phyloP scores from a whole-genome alignment of 1,139 yeast genomes.

The Oligophagozyma castellii region DNA sequence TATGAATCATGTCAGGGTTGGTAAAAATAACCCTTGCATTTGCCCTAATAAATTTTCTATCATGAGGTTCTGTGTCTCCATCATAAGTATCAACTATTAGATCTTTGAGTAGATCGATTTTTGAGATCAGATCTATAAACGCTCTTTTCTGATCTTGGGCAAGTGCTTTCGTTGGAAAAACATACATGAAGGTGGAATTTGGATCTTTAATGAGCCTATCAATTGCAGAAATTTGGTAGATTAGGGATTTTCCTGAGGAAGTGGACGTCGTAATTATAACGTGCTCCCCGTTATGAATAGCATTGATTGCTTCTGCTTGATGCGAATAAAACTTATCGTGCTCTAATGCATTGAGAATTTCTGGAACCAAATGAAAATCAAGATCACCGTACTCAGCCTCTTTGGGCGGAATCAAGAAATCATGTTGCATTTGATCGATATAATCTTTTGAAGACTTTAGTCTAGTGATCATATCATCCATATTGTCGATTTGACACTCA shows the following conservation, averaged over 20 bases:
- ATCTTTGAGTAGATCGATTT: constrained; percentile 22
- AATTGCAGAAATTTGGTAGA: constrained; percentile 79
- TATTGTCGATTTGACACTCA: constrained; percentile 20
- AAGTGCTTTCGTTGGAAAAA: constrained; percentile 91
- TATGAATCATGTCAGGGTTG: constrained; percentile 88
- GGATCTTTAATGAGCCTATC: constrained; percentile 34
- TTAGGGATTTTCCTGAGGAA: constrained; percentile 86
- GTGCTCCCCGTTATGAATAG: constrained; percentile 40
- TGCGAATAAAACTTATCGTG: constrained; percentile 53
- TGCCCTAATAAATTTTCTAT: constrained; percentile 39
- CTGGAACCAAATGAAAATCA: constrained; percentile 29
- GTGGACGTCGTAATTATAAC: constrained; percentile 87
- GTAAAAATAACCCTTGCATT: constrained; percentile 74
- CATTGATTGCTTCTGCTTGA: constrained; percentile 63
- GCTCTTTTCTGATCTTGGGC: constrained; percentile 93
- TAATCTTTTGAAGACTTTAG: constrained; percentile 39
- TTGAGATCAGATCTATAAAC: constrained; percentile 46
- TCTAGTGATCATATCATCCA: constrained; percentile 33
- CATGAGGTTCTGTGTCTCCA: constrained; percentile 67
- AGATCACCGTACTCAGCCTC: constrained; percentile 33
- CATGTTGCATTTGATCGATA: constrained; percentile 44
- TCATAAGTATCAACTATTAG: constrained; percentile 63
- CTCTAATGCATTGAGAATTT: constrained; percentile 37
- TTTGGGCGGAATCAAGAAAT: constrained; percentile 30
- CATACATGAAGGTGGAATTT: constrained; percentile 63